Evolutionary conservation across 805 yeast genomes (phyloP).

Genomic region (Tetrapisispora phaffii): DNA sequence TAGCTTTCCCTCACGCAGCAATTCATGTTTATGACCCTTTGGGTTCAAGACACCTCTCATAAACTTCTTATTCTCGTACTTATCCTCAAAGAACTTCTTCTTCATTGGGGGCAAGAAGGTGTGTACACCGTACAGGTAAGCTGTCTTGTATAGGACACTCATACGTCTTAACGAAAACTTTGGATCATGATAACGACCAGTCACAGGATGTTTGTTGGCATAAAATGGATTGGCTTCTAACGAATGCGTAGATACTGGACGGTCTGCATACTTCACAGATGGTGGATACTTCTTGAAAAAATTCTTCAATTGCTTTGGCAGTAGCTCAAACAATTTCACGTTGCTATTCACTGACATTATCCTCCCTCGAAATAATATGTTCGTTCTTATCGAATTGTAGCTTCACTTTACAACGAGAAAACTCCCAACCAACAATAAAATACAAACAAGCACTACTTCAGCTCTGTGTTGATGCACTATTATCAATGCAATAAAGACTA

Average conservation of each 20-base stretch:
- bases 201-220: conserved; percentile 74
- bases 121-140: conserved; percentile 68
- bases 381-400: no score
- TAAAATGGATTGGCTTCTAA: conserved; percentile 77
- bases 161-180: conserved; percentile 72
- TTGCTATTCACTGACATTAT: not conserved
- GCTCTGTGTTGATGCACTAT: no score
- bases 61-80: conserved; percentile 56
- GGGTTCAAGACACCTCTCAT: conserved; percentile 70
- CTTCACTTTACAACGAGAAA: no score
- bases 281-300: conserved; percentile 85
- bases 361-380: not conserved
- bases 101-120: conserved; percentile 54
- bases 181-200: conserved; percentile 69
- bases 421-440: no score
- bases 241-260: conserved; percentile 57
- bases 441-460: no score
- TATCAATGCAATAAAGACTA: no score
- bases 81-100: conserved; percentile 70
- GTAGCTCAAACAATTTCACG: conserved; percentile 37
- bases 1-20: conserved; percentile 49
- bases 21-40: conserved; percentile 75
- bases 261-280: conserved; percentile 48
- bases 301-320: conserved; percentile 59
- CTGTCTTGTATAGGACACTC: conserved; percentile 73